Conservation (phyloP, 2,329 filamentous ascomycete species). For the Colletotrichum magnum region DNA sequence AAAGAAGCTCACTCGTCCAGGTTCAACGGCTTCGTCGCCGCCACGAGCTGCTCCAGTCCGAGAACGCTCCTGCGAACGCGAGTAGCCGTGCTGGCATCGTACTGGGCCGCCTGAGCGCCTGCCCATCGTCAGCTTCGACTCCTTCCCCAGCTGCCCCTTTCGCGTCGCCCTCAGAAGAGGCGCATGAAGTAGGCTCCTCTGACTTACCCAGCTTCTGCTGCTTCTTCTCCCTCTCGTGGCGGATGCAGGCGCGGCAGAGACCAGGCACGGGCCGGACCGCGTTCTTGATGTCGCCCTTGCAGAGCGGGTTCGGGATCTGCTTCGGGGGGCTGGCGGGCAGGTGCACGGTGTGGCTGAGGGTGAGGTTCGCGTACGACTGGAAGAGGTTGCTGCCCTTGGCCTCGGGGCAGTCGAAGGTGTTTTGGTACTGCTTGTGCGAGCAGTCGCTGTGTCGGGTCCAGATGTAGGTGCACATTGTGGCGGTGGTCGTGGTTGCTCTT, state of each 20-base stretch:
- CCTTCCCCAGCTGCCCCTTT: not conserved
- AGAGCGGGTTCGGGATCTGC: slow-evolving; percentile 26
- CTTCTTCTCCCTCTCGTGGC: slow-evolving; percentile 20
- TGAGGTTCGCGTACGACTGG: slow-evolving; percentile 18
- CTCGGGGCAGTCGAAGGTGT: slow-evolving; percentile 49
- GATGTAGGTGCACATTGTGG: slow-evolving; percentile 51
- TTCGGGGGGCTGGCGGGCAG: slow-evolving; percentile 41
- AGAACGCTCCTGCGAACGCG: slow-evolving; percentile 33
- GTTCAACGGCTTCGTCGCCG: slow-evolving; percentile 26
- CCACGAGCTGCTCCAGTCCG: slow-evolving; percentile 35
- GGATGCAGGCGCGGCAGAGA: slow-evolving; percentile 43
- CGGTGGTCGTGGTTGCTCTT: not conserved
- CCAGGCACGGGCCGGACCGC: slow-evolving; percentile 44
- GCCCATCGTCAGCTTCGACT: slow-evolving; percentile 8
- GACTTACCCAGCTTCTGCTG: slow-evolving; percentile 19
- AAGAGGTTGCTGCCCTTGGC: slow-evolving; percentile 42
- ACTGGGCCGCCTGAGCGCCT: not conserved
- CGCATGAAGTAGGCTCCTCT: not conserved
- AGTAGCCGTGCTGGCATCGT: slow-evolving; percentile 11
- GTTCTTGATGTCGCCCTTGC: slow-evolving; percentile 42
- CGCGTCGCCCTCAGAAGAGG: not conserved
- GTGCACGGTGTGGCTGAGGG: slow-evolving; percentile 41
- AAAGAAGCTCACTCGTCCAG: slow-evolving; percentile 12
- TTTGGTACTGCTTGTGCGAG: slow-evolving; percentile 51
- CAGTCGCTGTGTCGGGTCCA: slow-evolving; percentile 47